Evolutionary conservation across 768 basidiomycete genomes (phyloP).

Genomic region (Pulveroboletus frians): DNA sequence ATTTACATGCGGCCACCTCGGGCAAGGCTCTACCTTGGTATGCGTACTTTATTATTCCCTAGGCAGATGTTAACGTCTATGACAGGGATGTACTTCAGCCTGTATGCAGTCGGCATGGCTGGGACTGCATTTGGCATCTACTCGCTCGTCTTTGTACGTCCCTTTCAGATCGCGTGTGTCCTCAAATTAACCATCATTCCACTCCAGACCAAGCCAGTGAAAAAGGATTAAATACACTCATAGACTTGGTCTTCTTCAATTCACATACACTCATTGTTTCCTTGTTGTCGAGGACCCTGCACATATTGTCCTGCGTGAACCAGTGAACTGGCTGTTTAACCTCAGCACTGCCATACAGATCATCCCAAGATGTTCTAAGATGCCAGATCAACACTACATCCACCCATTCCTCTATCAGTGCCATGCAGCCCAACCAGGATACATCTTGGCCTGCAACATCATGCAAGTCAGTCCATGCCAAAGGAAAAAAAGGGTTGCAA

Average conservation of each 20-base stretch:
- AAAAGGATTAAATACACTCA: constrained; percentile 17
- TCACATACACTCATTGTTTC: constrained; percentile 9
- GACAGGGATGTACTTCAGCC: constrained; percentile 51
- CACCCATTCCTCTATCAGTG: constrained; percentile 35
- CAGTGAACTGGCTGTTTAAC: neutral
- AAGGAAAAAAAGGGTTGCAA: neutral
- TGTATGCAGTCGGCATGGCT: constrained; percentile 51
- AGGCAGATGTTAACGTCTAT: neutral
- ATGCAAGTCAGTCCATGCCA: constrained; percentile 2
- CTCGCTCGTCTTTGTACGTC: constrained; percentile 42
- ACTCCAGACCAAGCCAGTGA: constrained; percentile 29
- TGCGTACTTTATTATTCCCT: constrained; percentile 1
- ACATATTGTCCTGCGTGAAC: neutral
- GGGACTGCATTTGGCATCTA: constrained; percentile 49
- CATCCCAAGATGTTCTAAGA: neutral
- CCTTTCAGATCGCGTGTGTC: neutral
- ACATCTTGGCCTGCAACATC: constrained; percentile 72
- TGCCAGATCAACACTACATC: neutral
- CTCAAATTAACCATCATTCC: neutral
- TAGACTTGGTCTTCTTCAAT: constrained; percentile 18
- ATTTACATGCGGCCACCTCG: constrained; percentile 59
- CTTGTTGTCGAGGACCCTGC: neutral
- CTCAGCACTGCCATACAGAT: neutral
- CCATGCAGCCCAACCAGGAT: constrained; percentile 87
- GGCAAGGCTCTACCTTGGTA: constrained; percentile 61